Base-by-base conservation (phyloP, 345 rosid species). In the Gynandropsis gynandra region DNA sequence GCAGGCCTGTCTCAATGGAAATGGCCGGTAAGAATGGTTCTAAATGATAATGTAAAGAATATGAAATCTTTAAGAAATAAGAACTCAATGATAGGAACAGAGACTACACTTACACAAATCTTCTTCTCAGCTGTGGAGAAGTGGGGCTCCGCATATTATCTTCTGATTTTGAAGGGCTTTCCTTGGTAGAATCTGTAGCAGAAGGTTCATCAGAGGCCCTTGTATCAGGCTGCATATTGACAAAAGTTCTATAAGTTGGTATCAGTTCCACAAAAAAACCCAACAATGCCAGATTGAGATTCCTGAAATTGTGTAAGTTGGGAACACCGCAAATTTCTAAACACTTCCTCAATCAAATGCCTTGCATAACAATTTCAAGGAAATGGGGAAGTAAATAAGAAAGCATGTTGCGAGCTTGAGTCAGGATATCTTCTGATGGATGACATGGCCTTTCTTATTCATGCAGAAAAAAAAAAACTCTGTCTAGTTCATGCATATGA, bases 81-180 rank as follows among this genome's bases (percentile, higher is more conserved):
- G 12, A 35, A 18, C 0, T 9, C 12, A 3, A 31, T 7, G 2
- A 16, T 16, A 33, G 27, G 5, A 42, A 62, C 11, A 50, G 13
- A 36, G 41, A 41, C 5, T 56, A 20, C n/a, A 64, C 85, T 74
- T 59, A 86, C 97, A 78, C 77, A 10, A 66, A 54, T 80, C 95
- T 78, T 78, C 90, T 81, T 77, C 95, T 75, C 73, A 89, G 61
- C 56, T 81, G 83, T 8, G 82, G 85, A 41, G 80, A 76, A 40
- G 82, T 68, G 14, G 90, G 76, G 20, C 51, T 49, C 0, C 59
- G 72, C 35, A 47, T 58, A 57, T 76, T 83, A 36, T 43, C 70
- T 50, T 77, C 83, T 32, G 56, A 4, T 20, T 40, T 72, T 5
- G 68, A 39, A 55, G 78, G 61, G 64, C 68, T 74, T 48, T 42